Evolutionary conservation across 495 filamentous ascomycete species (phyloP).

Genomic region (Lepraria neglecta): DNA sequence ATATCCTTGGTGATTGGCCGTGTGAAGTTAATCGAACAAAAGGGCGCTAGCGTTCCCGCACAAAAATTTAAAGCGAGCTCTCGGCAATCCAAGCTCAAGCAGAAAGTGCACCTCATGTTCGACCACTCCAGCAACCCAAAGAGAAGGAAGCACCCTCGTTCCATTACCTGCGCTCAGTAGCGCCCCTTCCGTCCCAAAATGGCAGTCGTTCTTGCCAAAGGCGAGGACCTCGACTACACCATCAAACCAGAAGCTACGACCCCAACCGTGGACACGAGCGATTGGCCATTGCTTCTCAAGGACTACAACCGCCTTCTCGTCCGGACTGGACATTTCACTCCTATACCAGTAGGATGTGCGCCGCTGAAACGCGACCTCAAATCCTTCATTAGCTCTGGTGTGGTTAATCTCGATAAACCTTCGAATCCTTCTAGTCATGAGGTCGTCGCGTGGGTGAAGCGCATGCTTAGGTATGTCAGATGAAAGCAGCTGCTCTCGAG

Average conservation of each 20-base stretch:
- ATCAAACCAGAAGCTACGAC: constrained; percentile 80
- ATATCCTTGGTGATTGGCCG: background rate
- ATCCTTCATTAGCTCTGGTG: constrained; percentile 89
- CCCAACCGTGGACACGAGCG: constrained; percentile 65
- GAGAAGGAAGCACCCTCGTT: constrained; percentile 16
- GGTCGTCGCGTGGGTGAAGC: constrained; percentile 97
- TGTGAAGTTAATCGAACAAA: background rate
- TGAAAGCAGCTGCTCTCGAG: constrained; percentile 67
- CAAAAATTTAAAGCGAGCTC: constrained; percentile 21
- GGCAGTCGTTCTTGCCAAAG: constrained; percentile 54
- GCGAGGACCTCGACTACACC: constrained; percentile 63
- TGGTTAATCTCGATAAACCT: constrained; percentile 98
- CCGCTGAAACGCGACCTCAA: constrained; percentile 89
- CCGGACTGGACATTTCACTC: constrained; percentile 86
- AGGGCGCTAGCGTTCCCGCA: constrained; percentile 24
- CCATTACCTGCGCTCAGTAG: background rate
- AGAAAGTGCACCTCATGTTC: background rate
- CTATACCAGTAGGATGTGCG: constrained; percentile 79
- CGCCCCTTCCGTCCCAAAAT: constrained; percentile 36
- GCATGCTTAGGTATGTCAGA: constrained; percentile 70
- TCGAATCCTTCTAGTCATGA: constrained; percentile 97
- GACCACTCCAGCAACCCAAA: background rate
- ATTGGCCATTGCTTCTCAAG: constrained; percentile 86
- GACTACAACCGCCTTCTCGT: constrained; percentile 84
- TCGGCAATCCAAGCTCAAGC: constrained; percentile 19